A percentile compares a stretch with the other conserved stretches of the same genome.
phyloP scores from a whole-genome alignment of 345 rosid species.

The Garcia nutans region DNA sequence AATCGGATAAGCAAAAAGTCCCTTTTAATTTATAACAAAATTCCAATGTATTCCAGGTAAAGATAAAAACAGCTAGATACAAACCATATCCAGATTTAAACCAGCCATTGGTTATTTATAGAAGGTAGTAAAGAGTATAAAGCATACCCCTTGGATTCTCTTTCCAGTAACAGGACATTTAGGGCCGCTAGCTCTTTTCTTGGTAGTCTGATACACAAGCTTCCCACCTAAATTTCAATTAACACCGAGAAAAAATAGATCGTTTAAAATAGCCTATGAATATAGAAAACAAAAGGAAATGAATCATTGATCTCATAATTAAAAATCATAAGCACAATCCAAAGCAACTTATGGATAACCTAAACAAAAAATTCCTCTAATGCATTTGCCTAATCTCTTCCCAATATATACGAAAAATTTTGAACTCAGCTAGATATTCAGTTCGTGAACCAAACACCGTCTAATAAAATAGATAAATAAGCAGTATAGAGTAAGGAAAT shows the following conservation, averaged over 20 bases:
- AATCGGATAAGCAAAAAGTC: background rate
- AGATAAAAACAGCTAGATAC: background rate
- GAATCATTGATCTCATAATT: background rate
- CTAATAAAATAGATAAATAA: background rate
- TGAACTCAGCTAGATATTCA: no score
- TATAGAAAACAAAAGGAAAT: background rate
- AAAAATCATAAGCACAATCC: background rate
- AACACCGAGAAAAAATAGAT: background rate
- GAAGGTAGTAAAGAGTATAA: background rate
- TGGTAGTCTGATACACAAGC: conserved; percentile 33
- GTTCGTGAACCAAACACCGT: no score
- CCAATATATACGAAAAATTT: no score
- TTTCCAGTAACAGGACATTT: conserved; percentile 38
- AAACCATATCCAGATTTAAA: background rate
- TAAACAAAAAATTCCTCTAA: background rate
- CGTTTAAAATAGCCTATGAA: background rate
- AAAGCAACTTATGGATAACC: background rate
- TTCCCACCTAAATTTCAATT: conserved; percentile 25
- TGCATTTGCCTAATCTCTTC: background rate
- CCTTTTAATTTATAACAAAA: background rate
- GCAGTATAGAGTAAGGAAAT: background rate
- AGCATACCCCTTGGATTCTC: conserved; percentile 38
- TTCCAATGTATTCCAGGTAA: background rate
- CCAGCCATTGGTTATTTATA: background rate
- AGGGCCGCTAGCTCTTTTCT: conserved; percentile 38